Base-by-base conservation (phyloP, 169 alveolate species). In the Plasmodium vinckei region DNA sequence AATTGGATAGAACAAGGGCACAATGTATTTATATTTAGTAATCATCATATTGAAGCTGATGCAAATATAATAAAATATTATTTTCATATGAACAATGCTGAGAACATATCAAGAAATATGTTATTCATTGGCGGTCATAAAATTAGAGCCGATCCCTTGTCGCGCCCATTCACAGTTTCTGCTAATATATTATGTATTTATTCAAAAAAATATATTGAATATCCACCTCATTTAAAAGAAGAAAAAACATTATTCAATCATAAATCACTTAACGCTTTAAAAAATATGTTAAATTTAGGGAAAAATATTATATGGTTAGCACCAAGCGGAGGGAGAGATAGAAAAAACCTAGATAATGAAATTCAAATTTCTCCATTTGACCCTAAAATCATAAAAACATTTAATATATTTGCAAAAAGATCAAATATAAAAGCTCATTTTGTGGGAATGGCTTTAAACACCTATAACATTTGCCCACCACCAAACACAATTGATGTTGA, bases 31-130 rank as follows among this genome's bases (percentile, higher is more conserved):
- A 70, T 86, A 70, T 70, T 86, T 51, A 61, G 91, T 57, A 86
- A 86, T 86, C 91, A 86, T 63, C 91, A 86, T 71, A 86, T 86
- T n/a, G 91, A 86, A 86, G 87, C 91, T 23, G 91, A 86, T 86
- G 91, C 91, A 68, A 86, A 86, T 86, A 86, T 86, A 47, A 64
- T 86, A 23, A 86, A 71, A 59, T 69, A 69, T 10, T 86, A 25
- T 65, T 86, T 86, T 56, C 68, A 86, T 61, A 69, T 59, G 57
- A 60, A 86, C 46, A 49, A 61, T 25, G 57, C 73, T 23, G 51
- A 63, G 59, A 7, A 86, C n/a, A 86, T 86, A 46, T 56, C 91
- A 51, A 70, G 79, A 86, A 71, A 65, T 46, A 86, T 86, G n/a
- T 44, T 86, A 57, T 86, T 86, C 46, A 70, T 86, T 44, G 91